Percentiles rank a stretch among this genome's conserved stretches.
phyloP scores from a whole-genome alignment of 129 eudicot species.

The Heracleum sosnowskyi region DNA sequence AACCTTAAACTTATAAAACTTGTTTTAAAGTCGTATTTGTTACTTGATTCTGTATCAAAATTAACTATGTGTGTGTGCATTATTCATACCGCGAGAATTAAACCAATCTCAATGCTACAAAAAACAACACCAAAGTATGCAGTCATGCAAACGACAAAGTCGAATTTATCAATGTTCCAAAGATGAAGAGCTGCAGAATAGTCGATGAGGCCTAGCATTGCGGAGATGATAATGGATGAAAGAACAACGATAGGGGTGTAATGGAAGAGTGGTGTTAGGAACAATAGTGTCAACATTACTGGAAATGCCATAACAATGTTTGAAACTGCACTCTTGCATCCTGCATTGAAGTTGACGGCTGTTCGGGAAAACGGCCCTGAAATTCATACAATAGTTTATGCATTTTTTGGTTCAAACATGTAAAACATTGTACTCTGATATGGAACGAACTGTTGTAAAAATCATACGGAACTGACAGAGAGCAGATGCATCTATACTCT shows the following conservation, averaged over 20 bases:
- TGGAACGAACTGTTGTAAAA: not conserved
- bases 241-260: constrained; percentile 27
- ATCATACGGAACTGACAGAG: not conserved
- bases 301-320: constrained; percentile 7
- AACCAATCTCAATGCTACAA: constrained; percentile 4
- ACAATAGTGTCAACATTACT: constrained; percentile 19
- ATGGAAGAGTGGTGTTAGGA: constrained; percentile 17
- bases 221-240: constrained; percentile 13
- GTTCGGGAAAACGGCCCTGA: constrained; percentile 10
- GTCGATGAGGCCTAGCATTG: constrained; percentile 26
- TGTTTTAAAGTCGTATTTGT: not conserved
- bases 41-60: not conserved
- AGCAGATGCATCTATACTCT: not conserved
- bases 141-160: constrained; percentile 17
- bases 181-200: constrained; percentile 10
- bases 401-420: not conserved
- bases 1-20: not conserved
- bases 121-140: constrained; percentile 21
- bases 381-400: not conserved
- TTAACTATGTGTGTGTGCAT: not conserved
- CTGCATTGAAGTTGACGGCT: constrained; percentile 9
- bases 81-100: not conserved
- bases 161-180: constrained; percentile 20
- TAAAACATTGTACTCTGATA: not conserved
- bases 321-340: constrained; percentile 15